A percentile compares a stretch with the other conserved stretches of the same genome.
Evolutionary conservation across 352 stramenopile species (phyloP).

Genomic region (Phytophthora ohioensis): DNA sequence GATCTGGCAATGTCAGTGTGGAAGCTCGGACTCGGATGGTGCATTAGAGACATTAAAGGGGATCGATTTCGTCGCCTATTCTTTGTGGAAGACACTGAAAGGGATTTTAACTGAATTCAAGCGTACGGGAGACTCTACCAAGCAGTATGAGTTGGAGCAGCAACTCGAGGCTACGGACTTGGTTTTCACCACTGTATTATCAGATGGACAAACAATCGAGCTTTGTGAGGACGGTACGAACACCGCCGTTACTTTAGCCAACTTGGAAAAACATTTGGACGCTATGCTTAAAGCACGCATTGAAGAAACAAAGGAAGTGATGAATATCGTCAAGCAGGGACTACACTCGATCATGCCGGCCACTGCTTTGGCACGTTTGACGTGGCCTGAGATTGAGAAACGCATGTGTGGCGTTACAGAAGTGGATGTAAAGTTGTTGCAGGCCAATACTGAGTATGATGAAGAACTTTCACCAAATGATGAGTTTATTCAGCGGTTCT

Average conservation of each 20-base stretch:
- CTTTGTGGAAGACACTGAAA: conserved; percentile 45
- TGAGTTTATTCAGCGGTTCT: conserved; percentile 83
- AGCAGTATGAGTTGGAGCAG: conserved; percentile 36
- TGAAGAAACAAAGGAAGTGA: conserved; percentile 53
- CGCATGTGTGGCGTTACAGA: conserved; percentile 76
- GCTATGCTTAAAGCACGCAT: conserved; percentile 50
- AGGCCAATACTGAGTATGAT: conserved; percentile 86
- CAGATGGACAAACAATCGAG: conserved; percentile 61
- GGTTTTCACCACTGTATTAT: conserved; percentile 78
- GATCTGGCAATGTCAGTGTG: conserved; percentile 77
- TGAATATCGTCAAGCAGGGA: conserved; percentile 81
- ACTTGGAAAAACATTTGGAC: conserved; percentile 60
- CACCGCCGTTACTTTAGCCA: conserved; percentile 52
- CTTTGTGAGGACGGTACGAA: conserved; percentile 49
- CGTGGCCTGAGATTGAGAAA: conserved; percentile 76
- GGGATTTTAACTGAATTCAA: conserved; percentile 26
- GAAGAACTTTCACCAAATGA: conserved; percentile 71
- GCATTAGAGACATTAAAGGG: conserved; percentile 65
- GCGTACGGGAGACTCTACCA: neutral
- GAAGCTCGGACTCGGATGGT: conserved; percentile 51
- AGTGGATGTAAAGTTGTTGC: conserved; percentile 76
- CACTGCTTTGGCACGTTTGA: conserved; percentile 62
- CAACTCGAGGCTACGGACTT: conserved; percentile 74
- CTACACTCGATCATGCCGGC: conserved; percentile 80
- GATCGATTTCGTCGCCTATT: conserved; percentile 38